These are phyloP conservation scores for Actinomucor elegans DNA, from an alignment of 371 early-diverging fungal genomes.

Conservation along the genomic window DNA sequence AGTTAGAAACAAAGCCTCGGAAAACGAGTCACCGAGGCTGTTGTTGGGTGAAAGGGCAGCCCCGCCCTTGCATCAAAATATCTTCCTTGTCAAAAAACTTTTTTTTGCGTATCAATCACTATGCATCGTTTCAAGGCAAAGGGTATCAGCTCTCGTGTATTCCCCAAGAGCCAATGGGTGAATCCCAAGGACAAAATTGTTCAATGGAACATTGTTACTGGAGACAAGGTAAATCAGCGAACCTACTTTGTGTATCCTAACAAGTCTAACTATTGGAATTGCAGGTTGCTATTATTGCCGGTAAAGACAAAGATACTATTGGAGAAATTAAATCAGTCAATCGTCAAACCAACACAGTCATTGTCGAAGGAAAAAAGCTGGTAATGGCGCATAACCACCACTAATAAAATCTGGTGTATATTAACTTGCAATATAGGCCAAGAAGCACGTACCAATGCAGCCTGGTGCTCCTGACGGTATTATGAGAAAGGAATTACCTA, in stretches of 20 bases:
- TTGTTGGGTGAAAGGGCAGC: no score
- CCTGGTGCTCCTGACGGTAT: conserved; percentile 52
- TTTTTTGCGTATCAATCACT: not conserved
- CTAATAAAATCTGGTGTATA: not conserved
- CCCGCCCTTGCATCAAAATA: conserved; percentile 13
- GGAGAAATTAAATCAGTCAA: conserved; percentile 49
- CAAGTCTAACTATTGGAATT: no score
- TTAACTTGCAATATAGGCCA: conserved; percentile 32
- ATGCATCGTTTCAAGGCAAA: conserved; percentile 35
- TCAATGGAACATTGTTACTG: conserved; percentile 50
- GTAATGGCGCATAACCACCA: no score
- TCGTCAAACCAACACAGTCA: conserved; percentile 39
- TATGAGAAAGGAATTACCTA: conserved; percentile 45
- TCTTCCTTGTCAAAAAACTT: conserved; percentile 1
- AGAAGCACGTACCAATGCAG: conserved; percentile 51
- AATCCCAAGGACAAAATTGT: conserved; percentile 42
- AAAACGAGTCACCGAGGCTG: no score
- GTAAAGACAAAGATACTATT: conserved; percentile 53
- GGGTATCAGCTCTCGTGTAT: conserved; percentile 37
- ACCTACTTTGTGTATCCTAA: no score
- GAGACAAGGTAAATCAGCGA: conserved; percentile 53
- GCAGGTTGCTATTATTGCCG: conserved; percentile 54
- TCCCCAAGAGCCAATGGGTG: conserved; percentile 36
- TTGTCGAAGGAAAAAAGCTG: conserved; percentile 53
- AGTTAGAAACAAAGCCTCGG: no score